Evolutionary conservation across 768 basidiomycete species (phyloP), one percentile per base, ranked within the genome.

Genomic region (Leucocoprinus sp.): DNA sequence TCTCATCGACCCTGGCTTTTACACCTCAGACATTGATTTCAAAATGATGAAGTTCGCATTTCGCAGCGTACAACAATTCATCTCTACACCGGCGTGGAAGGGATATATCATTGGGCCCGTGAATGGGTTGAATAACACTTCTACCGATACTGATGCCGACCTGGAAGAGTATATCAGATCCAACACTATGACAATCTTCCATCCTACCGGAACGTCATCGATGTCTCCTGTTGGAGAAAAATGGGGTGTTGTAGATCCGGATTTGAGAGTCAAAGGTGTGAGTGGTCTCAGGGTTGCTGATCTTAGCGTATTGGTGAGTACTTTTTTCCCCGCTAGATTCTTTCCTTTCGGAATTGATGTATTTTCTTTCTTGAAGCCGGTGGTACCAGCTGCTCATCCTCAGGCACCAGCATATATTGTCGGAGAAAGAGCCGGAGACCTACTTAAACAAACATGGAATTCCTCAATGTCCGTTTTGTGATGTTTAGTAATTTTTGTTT

Each of bases 351-450:
- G 5, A 31, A 14, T 31, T 31, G n/a, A n/a, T 31, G 9, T 8
- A 12, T 4, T 31, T 31, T 4, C 31, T 31, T 31, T 5, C 5
- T 31, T 7, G 31, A 31, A 31, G 31, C 31, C 31, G 4, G 9
- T 8, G 3, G 31, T 31, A 7, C 31, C 31, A 4, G 31, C 31
- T 14, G 31, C 31, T 4, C 31, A 31, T n/a, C 9, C 31, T 31
- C 31, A 31, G 14, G 9, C 31, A 7, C 31, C 31, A 8, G 31
- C 31, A 4, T 31, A 31, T 12, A 31, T 12, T 31, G 31, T 31
- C n/a, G 31, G 31, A 31, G 31, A 31, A 14, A 31, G 31, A 31
- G 31, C 64, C 9, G 54, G 64, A 4, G 64, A 64, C 2, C 26
- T 44, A 34, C 23, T 44, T 23, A 44, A 44, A n/a, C 15, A 28